These are phyloP conservation scores for Aquilaria malaccensis DNA, from an alignment of 345 rosid genomes.

Conservation along the genomic window DNA sequence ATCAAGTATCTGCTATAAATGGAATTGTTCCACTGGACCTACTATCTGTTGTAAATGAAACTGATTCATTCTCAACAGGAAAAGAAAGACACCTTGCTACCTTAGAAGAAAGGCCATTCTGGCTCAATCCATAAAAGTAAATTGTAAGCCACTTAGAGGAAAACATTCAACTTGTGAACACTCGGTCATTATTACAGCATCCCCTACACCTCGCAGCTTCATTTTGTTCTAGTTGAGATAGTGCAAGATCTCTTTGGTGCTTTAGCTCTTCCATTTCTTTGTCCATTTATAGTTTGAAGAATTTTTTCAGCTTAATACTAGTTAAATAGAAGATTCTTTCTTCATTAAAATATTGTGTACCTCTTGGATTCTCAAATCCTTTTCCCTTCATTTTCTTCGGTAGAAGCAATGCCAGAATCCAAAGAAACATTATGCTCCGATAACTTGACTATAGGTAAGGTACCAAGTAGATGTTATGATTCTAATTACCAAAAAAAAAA, in stretches of 20 bases:
- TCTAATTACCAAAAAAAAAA: too few relatives aligned
- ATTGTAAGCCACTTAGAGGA: constrained; percentile 8
- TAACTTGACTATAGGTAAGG: too few relatives aligned
- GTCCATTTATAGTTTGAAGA: constrained; percentile 51
- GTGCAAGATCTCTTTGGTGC: constrained; percentile 88
- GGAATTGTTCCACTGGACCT: constrained; percentile 24
- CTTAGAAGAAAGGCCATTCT: constrained; percentile 53
- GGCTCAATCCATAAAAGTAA: constrained; percentile 37
- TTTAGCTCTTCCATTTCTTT: constrained; percentile 86
- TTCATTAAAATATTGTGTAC: constrained; percentile 24
- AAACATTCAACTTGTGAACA: constrained; percentile 3
- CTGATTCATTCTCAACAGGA: constrained; percentile 32
- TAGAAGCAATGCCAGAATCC: too few relatives aligned
- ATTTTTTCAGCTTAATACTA: neutral
- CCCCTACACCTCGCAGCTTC: constrained; percentile 61
- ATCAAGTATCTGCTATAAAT: too few relatives aligned
- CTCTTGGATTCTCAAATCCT: constrained; percentile 70
- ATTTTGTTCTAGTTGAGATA: constrained; percentile 70
- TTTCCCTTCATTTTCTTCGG: constrained; percentile 29
- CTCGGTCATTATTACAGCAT: constrained; percentile 24
- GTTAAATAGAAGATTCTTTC: neutral
- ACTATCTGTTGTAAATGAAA: constrained; percentile 27
- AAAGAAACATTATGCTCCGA: too few relatives aligned
- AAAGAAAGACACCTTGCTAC: constrained; percentile 74
- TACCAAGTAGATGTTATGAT: too few relatives aligned